Conservation (phyloP, 371 early-diverging fungal genomes). For the Lichtheimia corymbifera region DNA sequence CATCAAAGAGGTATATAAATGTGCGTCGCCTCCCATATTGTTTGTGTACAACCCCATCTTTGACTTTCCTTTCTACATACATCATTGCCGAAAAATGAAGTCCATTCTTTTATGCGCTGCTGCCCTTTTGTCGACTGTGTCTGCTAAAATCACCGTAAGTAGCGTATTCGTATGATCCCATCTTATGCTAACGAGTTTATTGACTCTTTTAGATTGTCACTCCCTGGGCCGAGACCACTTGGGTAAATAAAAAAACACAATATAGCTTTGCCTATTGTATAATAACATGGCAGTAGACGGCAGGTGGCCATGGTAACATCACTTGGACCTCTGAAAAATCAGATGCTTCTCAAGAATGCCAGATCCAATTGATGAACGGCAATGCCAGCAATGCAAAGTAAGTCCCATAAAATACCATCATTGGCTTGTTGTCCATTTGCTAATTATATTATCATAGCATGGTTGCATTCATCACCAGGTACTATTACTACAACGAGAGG, state of each 20-base stretch:
- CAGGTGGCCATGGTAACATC: slow-evolving; percentile 46
- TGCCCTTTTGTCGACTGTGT: slow-evolving; percentile 8
- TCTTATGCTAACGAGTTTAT: background rate
- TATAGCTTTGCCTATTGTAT: background rate
- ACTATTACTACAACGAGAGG: background rate
- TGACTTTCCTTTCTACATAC: slow-evolving; percentile 10
- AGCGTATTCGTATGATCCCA: too few species aligned
- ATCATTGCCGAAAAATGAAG: slow-evolving; percentile 10
- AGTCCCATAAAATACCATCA: slow-evolving; percentile 1
- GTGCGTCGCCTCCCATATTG: too few species aligned
- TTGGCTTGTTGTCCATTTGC: too few species aligned
- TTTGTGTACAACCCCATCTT: too few species aligned
- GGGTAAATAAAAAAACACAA: slow-evolving; percentile 30
- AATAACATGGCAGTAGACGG: slow-evolving; percentile 19
- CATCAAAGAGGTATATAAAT: too few species aligned
- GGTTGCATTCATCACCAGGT: slow-evolving; percentile 28
- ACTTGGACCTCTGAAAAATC: slow-evolving; percentile 37
- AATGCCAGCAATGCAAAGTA: slow-evolving; percentile 42
- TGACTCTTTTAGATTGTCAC: slow-evolving; percentile 33
- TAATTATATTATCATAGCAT: slow-evolving; percentile 8
- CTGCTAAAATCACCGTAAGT: slow-evolving; percentile 12
- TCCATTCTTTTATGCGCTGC: slow-evolving; percentile 9
- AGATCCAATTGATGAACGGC: slow-evolving; percentile 48
- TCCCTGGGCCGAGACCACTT: slow-evolving; percentile 42
- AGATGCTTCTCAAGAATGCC: slow-evolving; percentile 35